phyloP scores from a whole-genome alignment of 345 rosid genomes.

The Ceriops tagal region DNA sequence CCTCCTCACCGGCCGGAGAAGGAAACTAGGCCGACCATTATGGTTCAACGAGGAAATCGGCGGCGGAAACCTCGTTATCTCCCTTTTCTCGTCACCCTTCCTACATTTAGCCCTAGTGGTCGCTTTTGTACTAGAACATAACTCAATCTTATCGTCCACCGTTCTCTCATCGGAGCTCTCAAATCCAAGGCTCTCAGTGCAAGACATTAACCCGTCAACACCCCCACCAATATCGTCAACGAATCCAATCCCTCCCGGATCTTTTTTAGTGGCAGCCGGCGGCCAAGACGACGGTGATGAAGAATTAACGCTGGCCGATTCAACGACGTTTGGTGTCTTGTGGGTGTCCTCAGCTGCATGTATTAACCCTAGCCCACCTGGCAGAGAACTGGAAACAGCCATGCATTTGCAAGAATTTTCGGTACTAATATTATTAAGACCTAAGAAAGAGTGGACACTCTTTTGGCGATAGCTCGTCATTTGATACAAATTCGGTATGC shows the following conservation, averaged over 20 bases:
- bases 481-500: not conserved
- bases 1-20: slow-evolving; percentile 54
- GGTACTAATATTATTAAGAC: not conserved
- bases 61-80: slow-evolving; percentile 53
- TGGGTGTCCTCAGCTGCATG: slow-evolving; percentile 19
- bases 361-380: slow-evolving; percentile 33
- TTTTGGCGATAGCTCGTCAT: slow-evolving; percentile 54
- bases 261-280: slow-evolving; percentile 20
- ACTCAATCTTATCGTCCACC: slow-evolving; percentile 31
- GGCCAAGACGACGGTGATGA: not conserved
- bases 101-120: slow-evolving; percentile 19
- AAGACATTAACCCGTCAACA: slow-evolving; percentile 56
- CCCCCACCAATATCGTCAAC: slow-evolving; percentile 47
- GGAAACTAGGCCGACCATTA: slow-evolving; percentile 56
- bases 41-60: slow-evolving; percentile 58
- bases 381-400: not conserved
- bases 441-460: slow-evolving; percentile 44
- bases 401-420: slow-evolving; percentile 14
- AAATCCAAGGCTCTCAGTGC: slow-evolving; percentile 84
- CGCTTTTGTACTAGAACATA: not conserved
- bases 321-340: slow-evolving; percentile 36
- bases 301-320: slow-evolving; percentile 24
- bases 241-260: slow-evolving; percentile 37
- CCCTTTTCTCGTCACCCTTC: slow-evolving; percentile 26
- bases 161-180: slow-evolving; percentile 69